Percentiles rank a stretch among this genome's conserved stretches.
Evolutionary conservation across 192 early-diverging fungal species (phyloP).

Genomic region (Rhizophagus clarus): DNA sequence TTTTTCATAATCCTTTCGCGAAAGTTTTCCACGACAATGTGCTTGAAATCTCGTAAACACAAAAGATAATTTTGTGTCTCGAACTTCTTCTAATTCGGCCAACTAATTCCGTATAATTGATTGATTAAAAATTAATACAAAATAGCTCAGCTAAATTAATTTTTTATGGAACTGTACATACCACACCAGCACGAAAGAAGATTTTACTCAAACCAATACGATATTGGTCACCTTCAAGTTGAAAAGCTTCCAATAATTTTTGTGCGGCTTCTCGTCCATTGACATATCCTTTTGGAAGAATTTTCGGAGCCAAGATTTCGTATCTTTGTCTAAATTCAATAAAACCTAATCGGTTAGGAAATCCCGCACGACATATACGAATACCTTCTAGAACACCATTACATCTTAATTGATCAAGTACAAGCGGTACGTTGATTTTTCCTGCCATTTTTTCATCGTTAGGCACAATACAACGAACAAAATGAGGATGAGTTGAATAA

Average conservation of each 20-base stretch:
- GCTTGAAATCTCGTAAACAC: conserved; percentile 89
- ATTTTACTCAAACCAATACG: conserved; percentile 92
- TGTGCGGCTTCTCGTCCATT: conserved; percentile 88
- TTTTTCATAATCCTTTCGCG: conserved; percentile 62
- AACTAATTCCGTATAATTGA: conserved; percentile 46
- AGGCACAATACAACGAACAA: conserved; percentile 97
- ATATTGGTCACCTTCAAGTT: conserved; percentile 81
- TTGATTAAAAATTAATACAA: conserved; percentile 1
- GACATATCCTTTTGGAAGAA: conserved; percentile 81
- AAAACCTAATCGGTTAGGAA: conserved; percentile 91
- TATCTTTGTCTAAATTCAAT: conserved; percentile 93
- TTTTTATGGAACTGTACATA: conserved; percentile 41
- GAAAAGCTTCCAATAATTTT: conserved; percentile 72
- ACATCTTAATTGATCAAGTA: conserved; percentile 92
- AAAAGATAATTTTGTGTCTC: conserved; percentile 81
- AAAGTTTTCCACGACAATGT: conserved; percentile 79
- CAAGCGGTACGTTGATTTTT: conserved; percentile 78
- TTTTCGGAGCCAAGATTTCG: conserved; percentile 82
- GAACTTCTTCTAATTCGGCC: conserved; percentile 90
- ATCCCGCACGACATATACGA: conserved; percentile 93
- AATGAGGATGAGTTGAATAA: conserved; percentile 92
- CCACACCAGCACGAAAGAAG: conserved; percentile 94
- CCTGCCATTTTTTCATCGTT: conserved; percentile 90
- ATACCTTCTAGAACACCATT: conserved; percentile 99
- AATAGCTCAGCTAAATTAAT: conserved; percentile 5